Percentiles rank a stretch among this genome's conserved stretches.
These are phyloP conservation scores for Coniochaeta sp. DNA, from an alignment of 2,329 filamentous ascomycete genomes.

Conservation along the genomic window DNA sequence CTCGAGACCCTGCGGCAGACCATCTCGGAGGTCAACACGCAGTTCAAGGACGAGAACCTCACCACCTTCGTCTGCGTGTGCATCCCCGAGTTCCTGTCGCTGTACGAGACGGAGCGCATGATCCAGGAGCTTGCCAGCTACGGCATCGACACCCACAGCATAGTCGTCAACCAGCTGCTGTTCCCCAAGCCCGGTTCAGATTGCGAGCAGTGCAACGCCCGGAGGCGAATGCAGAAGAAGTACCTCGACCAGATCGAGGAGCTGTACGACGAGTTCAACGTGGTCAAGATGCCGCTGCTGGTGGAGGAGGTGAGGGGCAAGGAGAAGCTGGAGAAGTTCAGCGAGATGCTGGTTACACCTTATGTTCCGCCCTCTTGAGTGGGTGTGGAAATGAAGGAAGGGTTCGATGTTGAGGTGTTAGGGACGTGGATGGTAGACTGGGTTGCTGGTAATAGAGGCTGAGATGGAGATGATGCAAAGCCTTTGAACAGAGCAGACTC, in stretches of 20 bases:
- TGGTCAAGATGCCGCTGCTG: constrained; percentile 94
- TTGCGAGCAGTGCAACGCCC: constrained; percentile 92
- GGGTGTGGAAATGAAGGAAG: not conserved
- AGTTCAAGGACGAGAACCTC: constrained; percentile 94
- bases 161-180: constrained; percentile 95
- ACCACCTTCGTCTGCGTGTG: constrained; percentile 98
- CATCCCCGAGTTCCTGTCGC: constrained; percentile 91
- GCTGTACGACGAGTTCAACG: constrained; percentile 97
- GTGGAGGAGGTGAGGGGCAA: constrained; percentile 95
- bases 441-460: not conserved
- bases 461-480: not conserved
- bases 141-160: constrained; percentile 91
- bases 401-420: not conserved
- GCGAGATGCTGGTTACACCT: constrained; percentile 73
- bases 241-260: constrained; percentile 98
- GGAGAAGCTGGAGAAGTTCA: constrained; percentile 87
- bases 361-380: constrained; percentile 55
- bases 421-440: not conserved
- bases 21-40: constrained; percentile 90
- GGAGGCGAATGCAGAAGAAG: constrained; percentile 98
- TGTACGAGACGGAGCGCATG: constrained; percentile 99
- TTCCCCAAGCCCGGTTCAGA: constrained; percentile 80
- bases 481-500: too few species aligned
- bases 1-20: constrained; percentile 90
- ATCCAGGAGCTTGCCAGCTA: constrained; percentile 95